These are phyloP conservation scores for Epichloe brachyelytri DNA, from an alignment of 2,329 filamentous ascomycete genomes.

Conservation along the genomic window DNA sequence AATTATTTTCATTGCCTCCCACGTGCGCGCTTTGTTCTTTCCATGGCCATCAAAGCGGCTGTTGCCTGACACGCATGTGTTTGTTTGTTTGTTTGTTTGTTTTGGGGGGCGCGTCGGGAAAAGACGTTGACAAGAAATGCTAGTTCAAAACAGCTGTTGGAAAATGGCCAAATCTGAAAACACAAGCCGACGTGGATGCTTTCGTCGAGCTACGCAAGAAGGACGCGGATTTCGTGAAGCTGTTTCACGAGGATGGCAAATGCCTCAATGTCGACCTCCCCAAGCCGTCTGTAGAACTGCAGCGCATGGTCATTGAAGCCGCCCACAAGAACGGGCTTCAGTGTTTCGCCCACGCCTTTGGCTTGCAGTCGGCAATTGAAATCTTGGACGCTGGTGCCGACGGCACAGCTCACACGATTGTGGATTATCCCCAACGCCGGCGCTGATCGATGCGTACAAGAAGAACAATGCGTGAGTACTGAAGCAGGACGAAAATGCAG, in stretches of 20 bases:
- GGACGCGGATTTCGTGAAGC: constrained; percentile 36
- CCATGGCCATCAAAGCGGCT: background rate
- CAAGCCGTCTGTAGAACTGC: constrained; percentile 29
- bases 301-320: constrained; percentile 29
- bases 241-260: constrained; percentile 35
- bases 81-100: too few species aligned
- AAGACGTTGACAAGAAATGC: constrained; percentile 17
- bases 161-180: constrained; percentile 30
- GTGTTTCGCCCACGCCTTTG: constrained; percentile 16
- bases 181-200: constrained; percentile 24
- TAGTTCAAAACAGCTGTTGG: constrained; percentile 2
- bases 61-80: background rate
- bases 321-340: constrained; percentile 15
- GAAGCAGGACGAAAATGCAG: background rate
- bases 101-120: too few species aligned
- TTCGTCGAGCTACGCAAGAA: constrained; percentile 27
- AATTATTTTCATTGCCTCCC: background rate
- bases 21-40: background rate
- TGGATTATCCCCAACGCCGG: constrained; percentile 14
- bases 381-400: constrained; percentile 16
- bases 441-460: constrained; percentile 13
- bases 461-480: constrained; percentile 9
- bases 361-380: constrained; percentile 14
- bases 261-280: constrained; percentile 23
- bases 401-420: constrained; percentile 19